Conservation (phyloP, 140 eudicot genomes). For the Oenanthe javanica region DNA sequence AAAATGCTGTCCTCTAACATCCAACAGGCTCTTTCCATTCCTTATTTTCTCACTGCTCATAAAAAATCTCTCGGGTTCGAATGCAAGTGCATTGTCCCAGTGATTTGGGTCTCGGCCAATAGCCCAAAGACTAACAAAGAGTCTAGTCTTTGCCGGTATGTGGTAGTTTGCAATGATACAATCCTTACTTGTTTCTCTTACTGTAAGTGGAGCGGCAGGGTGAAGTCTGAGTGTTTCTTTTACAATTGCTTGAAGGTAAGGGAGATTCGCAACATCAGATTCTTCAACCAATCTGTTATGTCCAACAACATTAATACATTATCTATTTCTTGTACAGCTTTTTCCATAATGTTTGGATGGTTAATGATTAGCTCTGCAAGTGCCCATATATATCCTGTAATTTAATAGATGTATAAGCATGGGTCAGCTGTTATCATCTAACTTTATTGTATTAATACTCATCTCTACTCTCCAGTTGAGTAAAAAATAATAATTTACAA, state of each 20-base stretch:
- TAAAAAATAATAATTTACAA: too few relatives aligned
- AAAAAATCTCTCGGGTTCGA: constrained; percentile 28
- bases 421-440: not conserved
- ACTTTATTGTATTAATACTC: not conserved
- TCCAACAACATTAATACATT: constrained; percentile 16
- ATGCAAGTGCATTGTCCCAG: constrained; percentile 27
- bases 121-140: constrained; percentile 17
- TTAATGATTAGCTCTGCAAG: constrained; percentile 29
- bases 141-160: constrained; percentile 10
- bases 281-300: constrained; percentile 24
- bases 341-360: constrained; percentile 23
- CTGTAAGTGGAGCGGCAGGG: constrained; percentile 19
- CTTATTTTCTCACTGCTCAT: not conserved
- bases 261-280: constrained; percentile 29
- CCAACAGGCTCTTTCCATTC: not conserved
- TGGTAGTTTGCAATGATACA: constrained; percentile 22
- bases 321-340: constrained; percentile 23
- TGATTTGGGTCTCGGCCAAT: constrained; percentile 18
- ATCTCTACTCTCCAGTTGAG: not conserved
- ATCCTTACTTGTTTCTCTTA: constrained; percentile 13
- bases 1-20: constrained; percentile 19
- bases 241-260: constrained; percentile 27
- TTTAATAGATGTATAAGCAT: not conserved
- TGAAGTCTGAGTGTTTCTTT: constrained; percentile 34
- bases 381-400: constrained; percentile 16